These are phyloP conservation scores for Diaporthe citri DNA, from an alignment of 2,329 filamentous ascomycete genomes.

Conservation along the genomic window DNA sequence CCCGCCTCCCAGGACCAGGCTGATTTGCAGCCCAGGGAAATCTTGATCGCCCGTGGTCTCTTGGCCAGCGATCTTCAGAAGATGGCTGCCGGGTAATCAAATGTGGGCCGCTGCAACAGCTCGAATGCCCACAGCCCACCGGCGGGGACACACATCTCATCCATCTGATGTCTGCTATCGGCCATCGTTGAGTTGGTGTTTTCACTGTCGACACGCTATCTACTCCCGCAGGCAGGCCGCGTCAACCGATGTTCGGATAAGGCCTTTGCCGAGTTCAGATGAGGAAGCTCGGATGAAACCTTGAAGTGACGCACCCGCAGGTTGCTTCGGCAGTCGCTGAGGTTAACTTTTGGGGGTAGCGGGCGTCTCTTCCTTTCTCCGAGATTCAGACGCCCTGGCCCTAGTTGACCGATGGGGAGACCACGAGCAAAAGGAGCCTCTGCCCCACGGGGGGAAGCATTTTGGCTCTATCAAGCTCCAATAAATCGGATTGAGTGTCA, in stretches of 20 bases:
- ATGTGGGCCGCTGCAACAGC: conserved; percentile 6
- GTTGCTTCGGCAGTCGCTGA: neutral
- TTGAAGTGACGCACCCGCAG: conserved; percentile 1
- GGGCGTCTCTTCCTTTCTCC: neutral
- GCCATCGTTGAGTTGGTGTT: neutral
- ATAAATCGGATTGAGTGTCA: neutral
- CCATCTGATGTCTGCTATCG: neutral
- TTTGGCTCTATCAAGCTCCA: neutral
- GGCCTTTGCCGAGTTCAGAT: conserved; percentile 15
- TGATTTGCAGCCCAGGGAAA: conserved; percentile 25
- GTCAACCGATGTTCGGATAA: conserved; percentile 21
- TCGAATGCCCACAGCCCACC: neutral
- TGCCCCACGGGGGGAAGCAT: neutral
- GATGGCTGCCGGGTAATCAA: neutral
- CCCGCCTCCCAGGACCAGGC: neutral
- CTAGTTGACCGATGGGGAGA: neutral
- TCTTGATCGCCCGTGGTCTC: conserved; percentile 10
- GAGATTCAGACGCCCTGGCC: neutral
- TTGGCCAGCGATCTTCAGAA: conserved; percentile 12
- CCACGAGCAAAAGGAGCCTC: neutral
- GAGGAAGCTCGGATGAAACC: conserved; percentile 18
- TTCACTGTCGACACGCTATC: neutral
- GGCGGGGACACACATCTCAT: neutral
- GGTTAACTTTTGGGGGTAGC: neutral
- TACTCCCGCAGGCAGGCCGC: conserved; percentile 7